Conservation (phyloP, 2,329 filamentous ascomycete genomes). For the Verticillium tricorpus region DNA sequence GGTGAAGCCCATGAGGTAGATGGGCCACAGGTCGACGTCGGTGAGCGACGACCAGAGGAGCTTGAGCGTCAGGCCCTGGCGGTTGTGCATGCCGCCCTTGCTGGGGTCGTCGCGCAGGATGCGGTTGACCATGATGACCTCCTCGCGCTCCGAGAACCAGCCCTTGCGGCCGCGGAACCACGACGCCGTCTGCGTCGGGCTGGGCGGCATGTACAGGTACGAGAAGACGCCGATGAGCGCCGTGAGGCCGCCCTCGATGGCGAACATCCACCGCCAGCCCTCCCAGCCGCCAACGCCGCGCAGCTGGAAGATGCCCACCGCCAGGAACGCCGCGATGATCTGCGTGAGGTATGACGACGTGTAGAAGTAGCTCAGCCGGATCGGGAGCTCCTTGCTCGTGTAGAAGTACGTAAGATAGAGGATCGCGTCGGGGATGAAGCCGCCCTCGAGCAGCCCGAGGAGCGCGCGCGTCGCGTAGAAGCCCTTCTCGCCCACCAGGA, state of each 20-base stretch:
- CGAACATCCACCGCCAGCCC: constrained; percentile 50
- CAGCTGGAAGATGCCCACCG: constrained; percentile 49
- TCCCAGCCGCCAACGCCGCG: constrained; percentile 42
- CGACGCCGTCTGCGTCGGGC: constrained; percentile 54
- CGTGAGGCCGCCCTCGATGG: constrained; percentile 33
- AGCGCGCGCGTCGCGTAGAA: constrained; percentile 27
- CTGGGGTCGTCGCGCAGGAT: constrained; percentile 27
- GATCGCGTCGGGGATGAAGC: constrained; percentile 49
- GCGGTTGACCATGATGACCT: constrained; percentile 59
- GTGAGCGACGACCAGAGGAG: constrained; percentile 40
- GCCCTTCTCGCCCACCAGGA: constrained; percentile 20
- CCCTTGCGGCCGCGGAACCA: constrained; percentile 49
- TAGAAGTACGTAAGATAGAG: constrained; percentile 60
- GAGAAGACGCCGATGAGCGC: constrained; percentile 28
- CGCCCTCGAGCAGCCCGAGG: constrained; percentile 49
- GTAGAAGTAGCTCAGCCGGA: constrained; percentile 64
- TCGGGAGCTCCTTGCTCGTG: constrained; percentile 60
- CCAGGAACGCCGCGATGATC: constrained; percentile 47
- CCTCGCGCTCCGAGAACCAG: constrained; percentile 56
- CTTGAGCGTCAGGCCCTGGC: constrained; percentile 41
- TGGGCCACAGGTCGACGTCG: constrained; percentile 53
- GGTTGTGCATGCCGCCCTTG: constrained; percentile 47
- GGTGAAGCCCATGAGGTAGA: constrained; percentile 39
- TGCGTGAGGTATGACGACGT: constrained; percentile 48
- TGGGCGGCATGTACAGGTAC: constrained; percentile 46